These are phyloP conservation scores for Allodekkera sacchari DNA, from an alignment of 805 yeast genomes.

Conservation along the genomic window DNA sequence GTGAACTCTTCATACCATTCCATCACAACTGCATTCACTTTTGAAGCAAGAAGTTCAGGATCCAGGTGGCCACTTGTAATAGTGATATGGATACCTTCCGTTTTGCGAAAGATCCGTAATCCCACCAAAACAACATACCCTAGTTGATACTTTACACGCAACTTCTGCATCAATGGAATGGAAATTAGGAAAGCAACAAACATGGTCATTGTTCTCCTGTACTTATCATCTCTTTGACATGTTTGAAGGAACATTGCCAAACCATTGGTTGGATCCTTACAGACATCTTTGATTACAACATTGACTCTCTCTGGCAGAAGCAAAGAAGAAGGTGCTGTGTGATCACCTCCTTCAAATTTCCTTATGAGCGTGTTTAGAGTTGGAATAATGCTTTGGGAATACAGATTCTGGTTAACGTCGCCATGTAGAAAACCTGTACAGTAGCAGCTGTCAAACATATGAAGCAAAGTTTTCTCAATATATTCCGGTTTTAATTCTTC, in stretches of 20 bases:
- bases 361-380: constrained; percentile 7
- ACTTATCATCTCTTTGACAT: constrained; percentile 34
- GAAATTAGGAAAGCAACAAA: constrained; percentile 41
- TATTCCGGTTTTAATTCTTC: constrained; percentile 36
- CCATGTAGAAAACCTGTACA: constrained; percentile 46
- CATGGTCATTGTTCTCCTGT: constrained; percentile 32
- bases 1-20: constrained; percentile 30
- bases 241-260: constrained; percentile 49
- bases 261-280: constrained; percentile 46
- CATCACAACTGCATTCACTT: constrained; percentile 39
- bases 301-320: constrained; percentile 29
- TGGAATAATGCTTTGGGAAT: constrained; percentile 7
- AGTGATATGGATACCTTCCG: constrained; percentile 51
- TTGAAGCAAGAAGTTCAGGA: constrained; percentile 32
- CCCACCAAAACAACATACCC: constrained; percentile 62
- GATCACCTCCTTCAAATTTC: constrained; percentile 7
- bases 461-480: constrained; percentile 23
- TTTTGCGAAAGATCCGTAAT: constrained; percentile 37
- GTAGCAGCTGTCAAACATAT: constrained; percentile 23
- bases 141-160: constrained; percentile 48
- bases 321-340: constrained; percentile 29
- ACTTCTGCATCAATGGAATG: constrained; percentile 32
- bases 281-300: constrained; percentile 24
- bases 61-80: constrained; percentile 42
- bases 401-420: constrained; percentile 20